Base-by-base conservation (phyloP, 1,284 basidiomycete species). In the Leccinum solheimii region DNA sequence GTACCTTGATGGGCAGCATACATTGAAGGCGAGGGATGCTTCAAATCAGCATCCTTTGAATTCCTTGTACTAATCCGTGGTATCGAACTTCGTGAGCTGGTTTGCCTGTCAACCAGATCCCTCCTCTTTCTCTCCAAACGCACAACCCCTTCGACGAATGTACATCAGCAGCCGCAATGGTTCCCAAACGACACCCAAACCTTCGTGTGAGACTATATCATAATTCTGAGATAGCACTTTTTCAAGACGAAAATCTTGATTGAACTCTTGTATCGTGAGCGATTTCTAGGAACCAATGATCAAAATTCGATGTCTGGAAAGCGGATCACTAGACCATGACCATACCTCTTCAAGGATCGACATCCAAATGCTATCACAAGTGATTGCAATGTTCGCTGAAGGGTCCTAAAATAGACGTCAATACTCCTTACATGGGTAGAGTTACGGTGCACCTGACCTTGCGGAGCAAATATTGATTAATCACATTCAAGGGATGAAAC, bases 261-360 rank as follows among this genome's bases (percentile, higher is more conserved):
- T 2, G 11, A 45, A 45, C 3, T 19, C 10, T 19, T 11, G 10
- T n/a, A 9, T 43, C 0, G 13, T 48, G 1, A 48, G 45, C 21
- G 6, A 21, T 21, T 23, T 48, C 45, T 48, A 48, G 21, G 21
- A 23, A 14, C 21, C 40, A 13, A 21, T 13, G 19, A 45, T 45
- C 45, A 23, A 60, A 4, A 9, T 56, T 26, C 14, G 8, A 9
- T 19, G 16, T n/a, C n/a, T 14, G n/a, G 19, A 11, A 9, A 27
- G 13, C 11, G 7, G 2, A 55, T 11, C 14, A 26, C 21, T 38
- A 40, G 23, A 34, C 1, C 13, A 38, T n/a, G 8, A 49, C 34
- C 64, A 21, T 23, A 63, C 63, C 3, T 64, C 52, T 56, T 64
- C 56, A 32, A 64, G 50, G 14, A 60, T 56, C 38, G 64, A 60